Conservation (phyloP, 495 filamentous ascomycete species). For the Neurospora discreta region DNA sequence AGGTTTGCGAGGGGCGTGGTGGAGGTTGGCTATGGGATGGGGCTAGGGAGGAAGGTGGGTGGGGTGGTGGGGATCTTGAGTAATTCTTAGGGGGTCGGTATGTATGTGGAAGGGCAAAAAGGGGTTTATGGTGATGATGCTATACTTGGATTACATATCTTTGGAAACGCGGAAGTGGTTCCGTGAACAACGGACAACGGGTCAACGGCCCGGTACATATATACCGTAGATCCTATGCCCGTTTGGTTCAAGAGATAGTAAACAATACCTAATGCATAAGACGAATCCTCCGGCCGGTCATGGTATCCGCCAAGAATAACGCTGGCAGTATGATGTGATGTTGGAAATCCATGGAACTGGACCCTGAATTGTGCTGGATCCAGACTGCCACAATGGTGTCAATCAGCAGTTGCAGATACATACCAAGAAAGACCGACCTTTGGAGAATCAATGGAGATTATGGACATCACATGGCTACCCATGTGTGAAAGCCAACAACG, state of each 20-base stretch:
- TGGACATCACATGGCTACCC: neutral
- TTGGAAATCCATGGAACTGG: neutral
- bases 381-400: neutral
- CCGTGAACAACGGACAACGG: neutral
- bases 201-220: neutral
- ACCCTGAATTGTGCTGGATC: neutral
- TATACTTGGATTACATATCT: neutral
- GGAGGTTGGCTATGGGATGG: conserved; percentile 42
- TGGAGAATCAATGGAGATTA: neutral
- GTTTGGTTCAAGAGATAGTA: too few relatives aligned
- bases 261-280: neutral
- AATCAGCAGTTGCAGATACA: neutral
- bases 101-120: neutral
- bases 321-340: neutral
- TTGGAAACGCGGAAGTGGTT: neutral
- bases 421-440: neutral
- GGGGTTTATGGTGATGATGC: neutral
- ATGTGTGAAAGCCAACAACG: too few relatives aligned
- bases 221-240: neutral
- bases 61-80: conserved; percentile 31
- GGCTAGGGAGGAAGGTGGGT: conserved; percentile 23
- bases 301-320: neutral
- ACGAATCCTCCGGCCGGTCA: too few relatives aligned
- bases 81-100: conserved; percentile 19
- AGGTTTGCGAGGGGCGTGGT: conserved; percentile 43